Evolutionary conservation across 176 grass and related monocot species (phyloP).

Genomic region (Musa acuminata): DNA sequence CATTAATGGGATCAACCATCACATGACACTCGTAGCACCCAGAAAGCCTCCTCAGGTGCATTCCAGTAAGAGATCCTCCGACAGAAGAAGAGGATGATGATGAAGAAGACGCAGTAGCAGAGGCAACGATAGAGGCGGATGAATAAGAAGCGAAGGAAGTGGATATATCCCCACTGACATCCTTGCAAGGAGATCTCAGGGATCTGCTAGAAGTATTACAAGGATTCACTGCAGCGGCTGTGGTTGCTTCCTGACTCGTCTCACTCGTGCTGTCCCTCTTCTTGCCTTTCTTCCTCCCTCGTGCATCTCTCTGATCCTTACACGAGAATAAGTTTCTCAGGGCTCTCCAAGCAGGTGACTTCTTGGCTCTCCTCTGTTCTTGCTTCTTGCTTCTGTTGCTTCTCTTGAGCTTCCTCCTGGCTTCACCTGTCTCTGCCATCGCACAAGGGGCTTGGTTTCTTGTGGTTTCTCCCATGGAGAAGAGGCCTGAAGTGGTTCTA

Average conservation of each 20-base stretch:
- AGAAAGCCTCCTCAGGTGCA: slow-evolving; percentile 61
- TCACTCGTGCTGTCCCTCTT: slow-evolving; percentile 33
- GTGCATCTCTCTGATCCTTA: not conserved
- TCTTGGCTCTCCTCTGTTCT: not conserved
- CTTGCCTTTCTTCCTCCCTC: slow-evolving; percentile 21
- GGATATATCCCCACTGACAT: slow-evolving; percentile 29
- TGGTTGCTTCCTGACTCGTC: not conserved
- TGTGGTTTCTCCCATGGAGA: not conserved
- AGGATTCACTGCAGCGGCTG: not conserved
- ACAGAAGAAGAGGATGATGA: slow-evolving; percentile 25
- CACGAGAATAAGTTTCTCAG: slow-evolving; percentile 14
- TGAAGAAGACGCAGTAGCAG: not conserved
- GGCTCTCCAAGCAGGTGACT: not conserved
- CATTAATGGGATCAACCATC: slow-evolving; percentile 33
- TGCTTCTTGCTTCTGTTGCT: slow-evolving; percentile 5
- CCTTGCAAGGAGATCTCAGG: slow-evolving; percentile 17
- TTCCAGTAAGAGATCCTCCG: slow-evolving; percentile 34
- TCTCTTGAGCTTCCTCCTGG: not conserved
- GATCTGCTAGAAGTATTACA: slow-evolving; percentile 25
- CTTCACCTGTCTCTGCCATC: slow-evolving; percentile 13
- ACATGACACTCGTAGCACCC: slow-evolving; percentile 65
- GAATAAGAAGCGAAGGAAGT: slow-evolving; percentile 32
- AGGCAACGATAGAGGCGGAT: slow-evolving; percentile 17
- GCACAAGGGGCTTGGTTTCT: not conserved
- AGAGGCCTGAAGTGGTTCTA: not conserved